Evolutionary conservation across 768 basidiomycete genomes (phyloP).

Genomic region (Chalciporus piperatus): DNA sequence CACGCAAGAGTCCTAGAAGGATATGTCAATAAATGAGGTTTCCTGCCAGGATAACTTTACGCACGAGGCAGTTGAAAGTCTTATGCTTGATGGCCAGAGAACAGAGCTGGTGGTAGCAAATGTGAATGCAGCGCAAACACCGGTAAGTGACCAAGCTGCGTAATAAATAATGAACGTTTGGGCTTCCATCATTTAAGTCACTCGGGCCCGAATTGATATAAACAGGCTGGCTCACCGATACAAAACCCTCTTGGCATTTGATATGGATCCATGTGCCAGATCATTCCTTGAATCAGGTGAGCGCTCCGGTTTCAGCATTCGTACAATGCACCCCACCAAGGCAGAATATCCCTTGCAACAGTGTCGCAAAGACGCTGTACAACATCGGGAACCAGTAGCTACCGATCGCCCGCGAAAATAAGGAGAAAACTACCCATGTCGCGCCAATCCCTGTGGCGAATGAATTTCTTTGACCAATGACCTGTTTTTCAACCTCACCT

Average conservation of each 20-base stretch:
- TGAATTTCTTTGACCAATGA: background rate
- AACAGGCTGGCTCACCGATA: slow-evolving; percentile 37
- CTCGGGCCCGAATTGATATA: slow-evolving; percentile 8
- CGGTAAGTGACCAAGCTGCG: slow-evolving; percentile 43
- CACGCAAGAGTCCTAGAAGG: slow-evolving; percentile 45
- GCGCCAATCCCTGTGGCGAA: slow-evolving; percentile 41
- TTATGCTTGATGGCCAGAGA: slow-evolving; percentile 33
- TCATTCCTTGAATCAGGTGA: slow-evolving; percentile 44
- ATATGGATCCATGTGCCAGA: slow-evolving; percentile 61
- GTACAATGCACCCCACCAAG: slow-evolving; percentile 41
- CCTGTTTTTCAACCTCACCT: slow-evolving; percentile 35
- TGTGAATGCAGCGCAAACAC: slow-evolving; percentile 42
- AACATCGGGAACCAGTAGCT: slow-evolving; percentile 49
- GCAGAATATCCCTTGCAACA: slow-evolving; percentile 57
- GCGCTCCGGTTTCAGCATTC: background rate
- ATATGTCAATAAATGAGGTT: background rate
- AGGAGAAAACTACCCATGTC: slow-evolving; percentile 48
- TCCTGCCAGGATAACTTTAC: slow-evolving; percentile 1
- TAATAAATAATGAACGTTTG: slow-evolving; percentile 37
- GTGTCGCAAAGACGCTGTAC: slow-evolving; percentile 49
- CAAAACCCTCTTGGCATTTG: slow-evolving; percentile 60
- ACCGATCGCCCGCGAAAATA: slow-evolving; percentile 43
- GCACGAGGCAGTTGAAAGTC: slow-evolving; percentile 24
- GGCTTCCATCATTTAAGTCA: slow-evolving; percentile 12
- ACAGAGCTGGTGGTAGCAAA: slow-evolving; percentile 47